Conservation (phyloP, 805 yeast genomes). For the Blastobotrys chiropterorum region DNA sequence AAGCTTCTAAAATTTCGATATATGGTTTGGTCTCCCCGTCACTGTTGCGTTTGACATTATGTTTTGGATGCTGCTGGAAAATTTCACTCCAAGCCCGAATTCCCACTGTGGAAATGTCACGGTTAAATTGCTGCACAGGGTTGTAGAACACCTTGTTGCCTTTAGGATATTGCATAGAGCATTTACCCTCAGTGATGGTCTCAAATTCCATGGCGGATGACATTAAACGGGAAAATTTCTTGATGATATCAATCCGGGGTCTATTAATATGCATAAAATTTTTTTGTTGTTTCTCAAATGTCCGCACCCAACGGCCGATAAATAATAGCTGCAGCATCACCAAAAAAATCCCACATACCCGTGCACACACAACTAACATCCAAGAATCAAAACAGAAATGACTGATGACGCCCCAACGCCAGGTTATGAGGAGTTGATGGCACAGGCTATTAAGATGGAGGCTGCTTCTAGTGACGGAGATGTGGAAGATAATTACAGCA, state of each 20-base stretch:
- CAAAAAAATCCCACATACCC: not conserved
- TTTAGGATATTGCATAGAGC: conserved; percentile 75
- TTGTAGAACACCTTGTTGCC: conserved; percentile 85
- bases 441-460: not conserved
- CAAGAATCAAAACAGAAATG: too few relatives aligned
- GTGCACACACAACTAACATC: not conserved
- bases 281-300: not conserved
- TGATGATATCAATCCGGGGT: not conserved
- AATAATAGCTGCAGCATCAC: not conserved
- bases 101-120: conserved; percentile 81
- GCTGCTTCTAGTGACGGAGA: not conserved
- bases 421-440: not conserved
- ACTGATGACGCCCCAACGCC: not conserved
- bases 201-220: conserved; percentile 12
- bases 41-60: conserved; percentile 20
- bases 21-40: conserved; percentile 34
- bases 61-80: conserved; percentile 36
- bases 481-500: conserved; percentile 11
- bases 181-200: conserved; percentile 63
- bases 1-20: conserved; percentile 75
- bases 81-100: conserved; percentile 81
- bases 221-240: conserved; percentile 24
- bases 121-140: conserved; percentile 93
- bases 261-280: not conserved
- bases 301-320: not conserved